Percentiles rank a stretch among this genome's conserved stretches.
Evolutionary conservation across 2,329 filamentous ascomycete genomes (phyloP).

Genomic region (Cytospora chrysosperma): DNA sequence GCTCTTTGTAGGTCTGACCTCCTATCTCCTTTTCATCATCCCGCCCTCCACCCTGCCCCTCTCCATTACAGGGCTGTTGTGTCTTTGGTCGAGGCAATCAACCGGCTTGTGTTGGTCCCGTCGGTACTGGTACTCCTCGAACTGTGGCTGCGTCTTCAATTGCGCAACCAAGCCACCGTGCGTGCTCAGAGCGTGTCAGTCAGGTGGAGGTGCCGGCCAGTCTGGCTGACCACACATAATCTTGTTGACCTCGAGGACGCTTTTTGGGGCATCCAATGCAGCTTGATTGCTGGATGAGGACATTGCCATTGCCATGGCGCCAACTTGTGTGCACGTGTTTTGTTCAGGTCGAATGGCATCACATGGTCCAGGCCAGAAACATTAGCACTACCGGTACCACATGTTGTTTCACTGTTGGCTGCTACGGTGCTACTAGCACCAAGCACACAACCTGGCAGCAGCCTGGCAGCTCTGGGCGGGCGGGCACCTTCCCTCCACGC

Average conservation of each 20-base stretch:
- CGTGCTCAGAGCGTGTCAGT: background rate
- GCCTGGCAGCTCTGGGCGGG: no score
- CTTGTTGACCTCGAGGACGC: background rate
- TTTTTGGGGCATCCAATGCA: background rate
- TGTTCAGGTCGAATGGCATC: background rate
- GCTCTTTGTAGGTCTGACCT: constrained; percentile 9
- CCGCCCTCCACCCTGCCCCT: background rate
- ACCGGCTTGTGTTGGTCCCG: background rate
- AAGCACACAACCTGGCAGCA: background rate
- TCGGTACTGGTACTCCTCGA: background rate
- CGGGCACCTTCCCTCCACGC: background rate
- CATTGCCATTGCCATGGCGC: background rate
- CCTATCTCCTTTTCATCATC: background rate
- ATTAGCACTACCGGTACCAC: constrained; percentile 10
- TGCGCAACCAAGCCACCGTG: background rate
- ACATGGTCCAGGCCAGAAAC: background rate
- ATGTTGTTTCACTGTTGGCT: constrained; percentile 19
- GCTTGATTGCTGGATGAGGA: background rate
- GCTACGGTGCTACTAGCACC: constrained; percentile 3
- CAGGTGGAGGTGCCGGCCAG: background rate
- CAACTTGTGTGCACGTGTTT: background rate
- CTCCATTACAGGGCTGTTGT: background rate
- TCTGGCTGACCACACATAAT: background rate
- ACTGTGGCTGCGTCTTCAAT: background rate
- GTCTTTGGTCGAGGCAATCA: background rate